These are phyloP conservation scores for Candida nanaspora DNA, from an alignment of 805 yeast genomes.

Conservation along the genomic window DNA sequence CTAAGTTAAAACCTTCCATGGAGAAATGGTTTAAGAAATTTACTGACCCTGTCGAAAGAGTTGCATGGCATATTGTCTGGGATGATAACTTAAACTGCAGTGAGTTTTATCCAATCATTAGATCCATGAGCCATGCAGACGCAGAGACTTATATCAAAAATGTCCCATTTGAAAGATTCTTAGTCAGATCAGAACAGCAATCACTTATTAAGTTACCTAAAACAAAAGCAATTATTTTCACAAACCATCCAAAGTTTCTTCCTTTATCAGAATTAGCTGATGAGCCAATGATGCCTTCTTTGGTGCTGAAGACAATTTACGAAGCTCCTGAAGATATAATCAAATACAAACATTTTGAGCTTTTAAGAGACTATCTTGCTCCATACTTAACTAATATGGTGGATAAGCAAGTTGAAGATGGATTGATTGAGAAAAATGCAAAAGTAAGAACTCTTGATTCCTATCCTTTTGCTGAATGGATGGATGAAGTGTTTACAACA, in stretches of 20 bases:
- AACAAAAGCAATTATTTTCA: constrained; percentile 23
- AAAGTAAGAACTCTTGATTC: constrained; percentile 11
- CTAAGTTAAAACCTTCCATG: constrained; percentile 40
- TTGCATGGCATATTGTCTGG: constrained; percentile 46
- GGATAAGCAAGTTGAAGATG: constrained; percentile 31
- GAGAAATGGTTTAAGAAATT: constrained; percentile 41
- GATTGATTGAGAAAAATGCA: constrained; percentile 28
- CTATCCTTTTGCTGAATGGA: constrained; percentile 19
- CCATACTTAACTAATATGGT: constrained; percentile 33
- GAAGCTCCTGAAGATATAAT: constrained; percentile 40
- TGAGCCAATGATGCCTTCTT: constrained; percentile 41
- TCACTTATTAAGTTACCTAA: constrained; percentile 38
- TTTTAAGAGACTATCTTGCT: constrained; percentile 34
- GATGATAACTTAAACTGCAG: constrained; percentile 30
- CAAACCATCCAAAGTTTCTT: constrained; percentile 28
- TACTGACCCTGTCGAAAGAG: constrained; percentile 39
- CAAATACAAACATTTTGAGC: constrained; percentile 37
- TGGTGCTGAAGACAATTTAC: constrained; percentile 32
- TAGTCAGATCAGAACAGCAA: constrained; percentile 41
- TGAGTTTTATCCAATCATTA: constrained; percentile 23
- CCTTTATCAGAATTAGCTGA: constrained; percentile 34
- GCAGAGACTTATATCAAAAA: constrained; percentile 25
- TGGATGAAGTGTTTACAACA: constrained; percentile 1
- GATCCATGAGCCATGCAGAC: constrained; percentile 28
- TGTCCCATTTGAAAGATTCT: constrained; percentile 32